These are phyloP conservation scores for Ceratocystis papillata DNA, from an alignment of 2,329 filamentous ascomycete species.

Conservation along the genomic window DNA sequence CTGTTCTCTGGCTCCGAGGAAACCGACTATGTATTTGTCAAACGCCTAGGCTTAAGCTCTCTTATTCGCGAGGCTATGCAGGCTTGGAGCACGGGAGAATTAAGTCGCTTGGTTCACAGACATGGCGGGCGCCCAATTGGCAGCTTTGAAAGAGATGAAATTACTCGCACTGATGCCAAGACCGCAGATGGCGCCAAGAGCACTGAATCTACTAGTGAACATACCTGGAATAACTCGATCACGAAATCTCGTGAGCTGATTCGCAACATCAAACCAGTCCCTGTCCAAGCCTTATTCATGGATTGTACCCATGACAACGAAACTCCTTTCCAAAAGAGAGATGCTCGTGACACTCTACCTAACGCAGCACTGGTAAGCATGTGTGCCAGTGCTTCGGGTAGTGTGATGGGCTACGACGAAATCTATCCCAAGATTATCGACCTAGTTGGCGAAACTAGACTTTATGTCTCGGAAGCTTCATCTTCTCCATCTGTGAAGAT, in stretches of 20 bases:
- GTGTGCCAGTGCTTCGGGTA: constrained; percentile 89
- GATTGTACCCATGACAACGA: constrained; percentile 99
- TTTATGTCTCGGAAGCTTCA: constrained; percentile 71
- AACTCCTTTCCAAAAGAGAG: constrained; percentile 85
- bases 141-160: constrained; percentile 89
- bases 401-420: constrained; percentile 97
- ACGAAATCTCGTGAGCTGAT: constrained; percentile 51
- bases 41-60: constrained; percentile 78
- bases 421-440: constrained; percentile 91
- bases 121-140: constrained; percentile 92
- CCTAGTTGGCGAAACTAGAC: constrained; percentile 75
- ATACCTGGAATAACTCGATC: constrained; percentile 28
- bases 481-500: constrained; percentile 46
- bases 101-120: constrained; percentile 84
- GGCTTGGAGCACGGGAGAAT: constrained; percentile 85
- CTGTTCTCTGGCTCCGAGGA: constrained; percentile 92
- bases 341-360: constrained; percentile 84
- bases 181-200: background rate
- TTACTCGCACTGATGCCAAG: constrained; percentile 49
- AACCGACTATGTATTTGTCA: constrained; percentile 92
- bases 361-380: constrained; percentile 91
- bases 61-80: constrained; percentile 98
- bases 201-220: background rate
- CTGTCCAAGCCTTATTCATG: constrained; percentile 93
- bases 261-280: constrained; percentile 71